Evolutionary conservation across 2,329 filamentous ascomycete genomes (phyloP).

Genomic region (Endoconidiophora laricicola): DNA sequence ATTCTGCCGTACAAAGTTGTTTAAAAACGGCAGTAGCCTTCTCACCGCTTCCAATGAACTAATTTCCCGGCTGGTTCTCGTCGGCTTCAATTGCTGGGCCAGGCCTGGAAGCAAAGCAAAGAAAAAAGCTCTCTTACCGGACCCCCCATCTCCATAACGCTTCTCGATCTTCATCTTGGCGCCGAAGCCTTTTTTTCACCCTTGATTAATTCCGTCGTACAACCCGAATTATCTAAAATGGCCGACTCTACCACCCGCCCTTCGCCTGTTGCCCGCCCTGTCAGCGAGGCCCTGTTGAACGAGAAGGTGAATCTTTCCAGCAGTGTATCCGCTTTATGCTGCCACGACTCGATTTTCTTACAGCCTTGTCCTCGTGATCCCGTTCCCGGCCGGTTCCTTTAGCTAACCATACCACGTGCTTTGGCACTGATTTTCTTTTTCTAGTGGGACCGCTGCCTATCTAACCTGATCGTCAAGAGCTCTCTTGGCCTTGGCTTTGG

Average conservation of each 20-base stretch:
- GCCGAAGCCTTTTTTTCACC: conserved; percentile 4
- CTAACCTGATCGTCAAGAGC: conserved; percentile 92
- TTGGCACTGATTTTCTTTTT: background rate
- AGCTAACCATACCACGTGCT: background rate
- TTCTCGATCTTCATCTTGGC: conserved; percentile 3
- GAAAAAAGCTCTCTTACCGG: conserved; percentile 6
- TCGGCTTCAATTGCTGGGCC: conserved; percentile 11
- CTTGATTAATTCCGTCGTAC: background rate
- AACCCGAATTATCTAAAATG: conserved; percentile 25
- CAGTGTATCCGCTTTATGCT: background rate
- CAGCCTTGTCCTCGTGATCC: background rate
- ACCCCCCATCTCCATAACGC: conserved; percentile 4
- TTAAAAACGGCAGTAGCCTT: conserved; percentile 14
- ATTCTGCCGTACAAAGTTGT: conserved; percentile 27
- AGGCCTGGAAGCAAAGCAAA: conserved; percentile 2
- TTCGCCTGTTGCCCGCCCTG: conserved; percentile 50
- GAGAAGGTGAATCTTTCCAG: conserved; percentile 60
- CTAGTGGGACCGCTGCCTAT: conserved; percentile 87
- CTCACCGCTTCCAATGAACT: conserved; percentile 29
- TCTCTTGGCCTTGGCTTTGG: conserved; percentile 91
- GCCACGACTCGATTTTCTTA: background rate
- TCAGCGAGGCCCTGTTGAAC: conserved; percentile 95
- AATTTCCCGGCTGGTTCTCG: conserved; percentile 24
- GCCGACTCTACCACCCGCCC: conserved; percentile 31
- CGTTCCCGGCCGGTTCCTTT: background rate